Percentiles rank a stretch among this genome's conserved stretches.
Conservation (phyloP, 2,329 filamentous ascomycete genomes). For the Ceratocystis cacaofunesta region DNA sequence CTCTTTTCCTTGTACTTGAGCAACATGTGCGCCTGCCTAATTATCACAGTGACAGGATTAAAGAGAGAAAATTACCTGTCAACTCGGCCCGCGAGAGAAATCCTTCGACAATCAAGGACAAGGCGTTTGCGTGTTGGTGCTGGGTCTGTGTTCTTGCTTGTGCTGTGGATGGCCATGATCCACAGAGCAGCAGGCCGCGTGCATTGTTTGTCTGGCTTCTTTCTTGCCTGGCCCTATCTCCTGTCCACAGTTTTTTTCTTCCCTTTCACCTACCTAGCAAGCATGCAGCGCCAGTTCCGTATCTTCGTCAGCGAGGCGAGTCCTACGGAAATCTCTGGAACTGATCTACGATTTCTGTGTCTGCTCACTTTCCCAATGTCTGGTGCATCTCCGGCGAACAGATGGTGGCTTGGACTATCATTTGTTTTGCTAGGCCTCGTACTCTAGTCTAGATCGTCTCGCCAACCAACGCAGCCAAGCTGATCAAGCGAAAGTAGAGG, state of each 20-base stretch:
- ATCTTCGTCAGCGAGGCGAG: not conserved
- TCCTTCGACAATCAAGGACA: not conserved
- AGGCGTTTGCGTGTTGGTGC: not conserved
- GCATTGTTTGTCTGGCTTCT: not conserved
- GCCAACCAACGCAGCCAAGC: not conserved
- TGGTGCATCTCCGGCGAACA: not conserved
- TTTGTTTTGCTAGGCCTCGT: not conserved
- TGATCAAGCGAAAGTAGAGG: not conserved
- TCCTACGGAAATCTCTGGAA: not conserved
- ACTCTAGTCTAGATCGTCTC: not conserved
- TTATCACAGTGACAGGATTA: not conserved
- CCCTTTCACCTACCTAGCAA: not conserved
- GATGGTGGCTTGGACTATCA: not conserved
- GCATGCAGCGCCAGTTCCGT: not conserved
- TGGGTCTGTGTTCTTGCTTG: not conserved
- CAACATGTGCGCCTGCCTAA: not conserved
- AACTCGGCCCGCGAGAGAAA: not conserved
- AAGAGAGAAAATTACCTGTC: constrained; percentile 2
- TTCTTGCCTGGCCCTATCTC: not conserved
- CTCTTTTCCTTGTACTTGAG: not conserved
- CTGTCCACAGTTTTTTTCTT: not conserved
- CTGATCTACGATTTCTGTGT: not conserved
- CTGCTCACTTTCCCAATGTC: not conserved
- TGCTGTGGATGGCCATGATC: not conserved
- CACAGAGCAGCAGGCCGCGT: not conserved